A percentile compares a stretch with the other conserved stretches of the same genome.
Evolutionary conservation across 1,284 basidiomycete genomes (phyloP).

Genomic region (Rhodotorula glutinis): DNA sequence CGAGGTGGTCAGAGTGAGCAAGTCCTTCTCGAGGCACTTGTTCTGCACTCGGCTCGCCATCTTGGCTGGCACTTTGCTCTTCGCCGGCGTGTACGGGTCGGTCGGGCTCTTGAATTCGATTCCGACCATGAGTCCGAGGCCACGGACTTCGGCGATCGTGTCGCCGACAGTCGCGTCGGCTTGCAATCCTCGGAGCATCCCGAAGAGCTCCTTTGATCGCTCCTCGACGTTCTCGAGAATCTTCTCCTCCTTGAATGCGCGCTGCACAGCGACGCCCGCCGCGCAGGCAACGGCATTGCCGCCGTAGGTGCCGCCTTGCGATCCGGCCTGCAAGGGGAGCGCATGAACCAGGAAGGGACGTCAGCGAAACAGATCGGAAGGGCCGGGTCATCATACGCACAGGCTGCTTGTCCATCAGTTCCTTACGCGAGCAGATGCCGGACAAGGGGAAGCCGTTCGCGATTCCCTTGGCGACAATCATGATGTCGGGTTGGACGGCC

Average conservation of each 20-base stretch:
- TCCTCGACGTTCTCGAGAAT: conserved; percentile 72
- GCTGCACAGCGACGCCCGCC: conserved; percentile 74
- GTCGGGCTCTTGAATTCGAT: conserved; percentile 44
- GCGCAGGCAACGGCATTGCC: conserved; percentile 87
- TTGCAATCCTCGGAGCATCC: conserved; percentile 58
- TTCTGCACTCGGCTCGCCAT: conserved; percentile 72
- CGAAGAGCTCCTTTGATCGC: conserved; percentile 68
- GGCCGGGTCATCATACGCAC: conserved; percentile 57
- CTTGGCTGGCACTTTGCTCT: conserved; percentile 57
- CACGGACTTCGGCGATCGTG: conserved; percentile 52
- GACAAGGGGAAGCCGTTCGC: conserved; percentile 93
- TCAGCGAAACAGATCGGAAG: too few species aligned
- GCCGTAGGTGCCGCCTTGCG: conserved; percentile 72
- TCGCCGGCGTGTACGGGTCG: conserved; percentile 46
- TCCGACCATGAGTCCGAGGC: conserved; percentile 48
- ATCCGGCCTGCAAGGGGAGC: neutral
- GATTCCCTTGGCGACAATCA: conserved; percentile 88
- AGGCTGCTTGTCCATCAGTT: conserved; percentile 73
- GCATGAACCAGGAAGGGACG: neutral
- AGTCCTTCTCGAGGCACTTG: conserved; percentile 75
- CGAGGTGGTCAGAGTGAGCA: conserved; percentile 72
- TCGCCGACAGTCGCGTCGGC: conserved; percentile 39
- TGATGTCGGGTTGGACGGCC: conserved; percentile 78
- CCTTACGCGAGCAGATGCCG: conserved; percentile 75
- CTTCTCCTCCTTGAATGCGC: conserved; percentile 71